These are phyloP conservation scores for Zygoascus meyerae DNA, from an alignment of 1,139 yeast species.

Conservation along the genomic window DNA sequence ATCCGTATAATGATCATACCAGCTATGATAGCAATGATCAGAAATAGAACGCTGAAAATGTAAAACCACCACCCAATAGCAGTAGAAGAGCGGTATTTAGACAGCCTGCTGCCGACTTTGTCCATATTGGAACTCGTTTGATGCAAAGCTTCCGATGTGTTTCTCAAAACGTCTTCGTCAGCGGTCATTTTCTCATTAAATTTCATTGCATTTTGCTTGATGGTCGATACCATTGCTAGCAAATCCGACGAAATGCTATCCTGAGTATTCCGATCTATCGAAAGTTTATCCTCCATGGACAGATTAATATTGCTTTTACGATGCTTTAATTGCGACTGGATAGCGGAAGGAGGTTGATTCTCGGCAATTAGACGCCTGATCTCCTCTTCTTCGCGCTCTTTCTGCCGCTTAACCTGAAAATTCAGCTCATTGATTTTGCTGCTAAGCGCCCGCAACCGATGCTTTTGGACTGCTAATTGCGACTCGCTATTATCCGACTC, in stretches of 20 bases:
- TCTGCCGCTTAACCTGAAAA: slow-evolving; percentile 15
- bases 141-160: slow-evolving; percentile 33
- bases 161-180: slow-evolving; percentile 32
- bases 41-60: slow-evolving; percentile 32
- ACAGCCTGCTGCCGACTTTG: slow-evolving; percentile 32
- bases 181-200: slow-evolving; percentile 35
- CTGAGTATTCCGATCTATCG: slow-evolving; percentile 36
- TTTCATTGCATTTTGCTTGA: slow-evolving; percentile 45
- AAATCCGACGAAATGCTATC: slow-evolving; percentile 42
- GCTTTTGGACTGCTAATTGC: slow-evolving; percentile 10
- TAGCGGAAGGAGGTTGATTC: slow-evolving; percentile 1
- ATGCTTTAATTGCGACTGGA: background rate
- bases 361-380: slow-evolving; percentile 7
- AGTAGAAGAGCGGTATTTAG: slow-evolving; percentile 29
- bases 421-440: slow-evolving; percentile 20
- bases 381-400: slow-evolving; percentile 16
- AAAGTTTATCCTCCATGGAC: slow-evolving; percentile 25
- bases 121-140: slow-evolving; percentile 33
- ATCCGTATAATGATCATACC: slow-evolving; percentile 35
- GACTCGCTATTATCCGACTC: slow-evolving; percentile 12
- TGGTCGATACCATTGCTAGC: slow-evolving; percentile 44
- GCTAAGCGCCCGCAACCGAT: slow-evolving; percentile 19
- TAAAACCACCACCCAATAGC: slow-evolving; percentile 40
- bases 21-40: slow-evolving; percentile 30
- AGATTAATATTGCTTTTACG: slow-evolving; percentile 8